Conservation (phyloP, 2,329 filamentous ascomycete genomes). For the Trichoderma pleuroti region DNA sequence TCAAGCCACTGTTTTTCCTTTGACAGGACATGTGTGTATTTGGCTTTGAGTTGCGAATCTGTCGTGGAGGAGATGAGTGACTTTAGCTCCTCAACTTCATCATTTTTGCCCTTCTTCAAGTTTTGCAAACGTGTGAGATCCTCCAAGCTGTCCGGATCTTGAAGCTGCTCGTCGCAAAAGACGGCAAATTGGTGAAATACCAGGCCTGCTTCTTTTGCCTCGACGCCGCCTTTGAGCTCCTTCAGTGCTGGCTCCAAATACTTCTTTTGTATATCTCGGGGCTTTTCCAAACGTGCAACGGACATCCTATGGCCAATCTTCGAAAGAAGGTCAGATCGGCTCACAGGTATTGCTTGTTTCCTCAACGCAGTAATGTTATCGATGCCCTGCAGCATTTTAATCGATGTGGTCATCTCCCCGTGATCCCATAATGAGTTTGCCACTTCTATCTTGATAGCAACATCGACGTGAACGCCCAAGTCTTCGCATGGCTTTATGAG, state of each 20-base stretch:
- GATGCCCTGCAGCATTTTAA: conserved; percentile 79
- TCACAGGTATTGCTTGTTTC: conserved; percentile 68
- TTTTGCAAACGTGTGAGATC: conserved; percentile 79
- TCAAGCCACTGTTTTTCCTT: conserved; percentile 85
- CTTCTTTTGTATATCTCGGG: conserved; percentile 80
- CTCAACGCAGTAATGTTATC: conserved; percentile 57
- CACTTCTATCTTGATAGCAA: conserved; percentile 73
- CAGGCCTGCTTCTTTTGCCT: conserved; percentile 72
- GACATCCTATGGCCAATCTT: conserved; percentile 87
- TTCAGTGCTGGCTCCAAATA: conserved; percentile 83
- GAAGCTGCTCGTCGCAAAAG: conserved; percentile 92
- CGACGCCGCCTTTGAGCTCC: conserved; percentile 66
- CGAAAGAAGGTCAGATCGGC: conserved; percentile 74
- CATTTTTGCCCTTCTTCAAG: conserved; percentile 73
- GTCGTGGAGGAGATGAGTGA: conserved; percentile 51
- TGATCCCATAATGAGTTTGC: conserved; percentile 93
- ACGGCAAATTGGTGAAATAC: conserved; percentile 93
- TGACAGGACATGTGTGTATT: conserved; percentile 57
- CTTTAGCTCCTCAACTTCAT: conserved; percentile 73
- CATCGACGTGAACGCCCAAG: conserved; percentile 73
- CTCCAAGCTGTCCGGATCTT: conserved; percentile 78
- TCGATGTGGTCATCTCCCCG: conserved; percentile 83
- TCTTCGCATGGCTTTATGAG: conserved; percentile 67
- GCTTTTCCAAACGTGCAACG: conserved; percentile 84
- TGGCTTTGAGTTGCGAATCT: conserved; percentile 51